Evolutionary conservation across 106 monocot species (phyloP), one percentile per base, ranked within the genome.

Genomic region (Triglochin maritima): DNA sequence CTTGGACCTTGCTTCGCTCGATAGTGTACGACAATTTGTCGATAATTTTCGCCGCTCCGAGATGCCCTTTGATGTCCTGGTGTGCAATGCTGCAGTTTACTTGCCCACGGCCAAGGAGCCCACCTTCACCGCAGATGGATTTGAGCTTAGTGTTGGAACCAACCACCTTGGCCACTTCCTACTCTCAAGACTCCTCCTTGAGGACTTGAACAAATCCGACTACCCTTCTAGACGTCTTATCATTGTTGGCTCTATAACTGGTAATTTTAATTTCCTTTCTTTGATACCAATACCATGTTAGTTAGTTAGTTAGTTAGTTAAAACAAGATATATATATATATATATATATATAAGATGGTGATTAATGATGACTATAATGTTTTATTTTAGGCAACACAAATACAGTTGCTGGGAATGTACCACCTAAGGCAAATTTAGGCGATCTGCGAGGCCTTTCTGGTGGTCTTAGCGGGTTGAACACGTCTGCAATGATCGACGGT

Each of bases 171-270:
- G 82, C 6, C 93, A 94, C 75, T 94, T 86, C 71, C 76, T 89
- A 56, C 84, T 94, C 17, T 86, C 93, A 51, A 69, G 84, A 6
- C 76, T 82, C 56, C 79, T 94, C 41, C 78, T 94, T 15, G 84
- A 79, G 3, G 82, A 89, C 50, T 57, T 94, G 66, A 71, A 64
- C 59, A 50, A 76, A 17, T 94, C 93, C 2, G 89, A 94, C 48
- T 94, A 94, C 57, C 89, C 86, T 7, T 82, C 84, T 2, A 79
- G 66, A 44, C 89, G 93, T n/a, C 86, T 94, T 68, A 84, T 94
- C 76, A 94, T 94, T 57, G 93, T 94, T 58, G 93, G 93, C 64
- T 94, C 93, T 44, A 94, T 94, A 17, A 94, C 93, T 44, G 92
- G 92, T 93, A 81, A 17, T 55, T 49, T 10, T 7, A 13, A 42